Evolutionary conservation across 2,329 filamentous ascomycete species (phyloP), one percentile per base, ranked within the genome.

Genomic region (Periconia digitata): DNA sequence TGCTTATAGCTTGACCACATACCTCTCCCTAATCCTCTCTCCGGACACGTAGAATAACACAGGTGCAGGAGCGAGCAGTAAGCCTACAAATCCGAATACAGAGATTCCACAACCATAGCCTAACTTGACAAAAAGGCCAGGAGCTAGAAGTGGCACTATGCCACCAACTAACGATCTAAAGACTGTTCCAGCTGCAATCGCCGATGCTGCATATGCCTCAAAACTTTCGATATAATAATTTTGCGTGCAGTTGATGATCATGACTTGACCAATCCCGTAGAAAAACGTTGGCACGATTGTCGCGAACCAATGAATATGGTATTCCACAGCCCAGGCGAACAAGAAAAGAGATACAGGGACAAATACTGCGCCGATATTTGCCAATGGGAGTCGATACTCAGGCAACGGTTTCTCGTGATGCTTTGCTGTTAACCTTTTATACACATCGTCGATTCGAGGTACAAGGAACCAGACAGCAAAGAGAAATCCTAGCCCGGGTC

Each of bases 201-300:
- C 77, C 29, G 69, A 73, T 6, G 77, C 77, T 6, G 77, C 77
- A 50, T 77, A 79, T 58, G 72, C 71, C 49, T 79, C 76, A 47
- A 79, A 79, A 18, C 72, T 71, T 55, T 80, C 77, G 40, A 80
- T 79, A 57, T 79, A 80, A 59, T 80, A 80, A 44, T 81, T 82
- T 44, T 81, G 78, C 15, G 77, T 77, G 12, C 71, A 72, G 46
- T 80, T 81, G 45, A 81, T 63, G 23, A 80, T 79, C 54, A 78
- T 74, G 10, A 82, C 76, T 46, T 80, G 78, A 2, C 79, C 77
- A 16, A 80, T 70, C 12, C 77, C 78, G 53, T 79, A 79, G 60
- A 76, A 76, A 54, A 73, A 77, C 0, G 74, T 77, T 2, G 70
- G 63, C 0, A 69, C 58, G 27, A 77, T 72, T 5, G 71, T 66